Percentiles rank a stretch among this genome's conserved stretches.
These are phyloP conservation scores for Arctium lappa DNA, from an alignment of 129 eudicot species.

Conservation along the genomic window DNA sequence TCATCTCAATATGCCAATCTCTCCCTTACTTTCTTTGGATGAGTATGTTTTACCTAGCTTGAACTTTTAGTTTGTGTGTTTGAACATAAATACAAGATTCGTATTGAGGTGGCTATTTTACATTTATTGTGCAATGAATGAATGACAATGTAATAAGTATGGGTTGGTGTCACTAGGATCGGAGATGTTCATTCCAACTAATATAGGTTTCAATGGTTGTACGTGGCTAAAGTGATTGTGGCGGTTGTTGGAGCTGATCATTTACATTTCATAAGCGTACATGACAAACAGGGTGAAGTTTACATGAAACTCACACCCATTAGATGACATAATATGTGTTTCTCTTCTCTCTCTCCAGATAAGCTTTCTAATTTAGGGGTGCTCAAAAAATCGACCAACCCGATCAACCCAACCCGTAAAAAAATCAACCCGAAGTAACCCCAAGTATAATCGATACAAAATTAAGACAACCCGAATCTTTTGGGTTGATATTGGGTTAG, in stretches of 20 bases:
- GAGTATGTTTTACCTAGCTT: background rate
- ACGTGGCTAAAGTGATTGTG: background rate
- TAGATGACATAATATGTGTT: background rate
- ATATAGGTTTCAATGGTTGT: background rate
- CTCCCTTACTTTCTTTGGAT: background rate
- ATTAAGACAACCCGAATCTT: too few relatives aligned
- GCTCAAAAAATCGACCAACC: too few relatives aligned
- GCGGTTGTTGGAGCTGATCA: background rate
- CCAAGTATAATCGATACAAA: too few relatives aligned
- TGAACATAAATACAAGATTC: background rate
- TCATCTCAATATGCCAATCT: background rate
- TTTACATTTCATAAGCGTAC: background rate
- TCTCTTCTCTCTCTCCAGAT: background rate
- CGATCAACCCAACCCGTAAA: too few relatives aligned
- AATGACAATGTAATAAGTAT: background rate
- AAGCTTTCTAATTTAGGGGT: too few relatives aligned
- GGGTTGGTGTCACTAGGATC: background rate
- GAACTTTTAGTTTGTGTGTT: background rate
- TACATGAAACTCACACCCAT: background rate
- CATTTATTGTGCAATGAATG: background rate
- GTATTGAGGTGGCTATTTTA: too few relatives aligned
- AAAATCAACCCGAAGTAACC: too few relatives aligned
- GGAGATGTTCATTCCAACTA: background rate
- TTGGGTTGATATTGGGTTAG: too few relatives aligned
- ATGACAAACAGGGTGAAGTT: background rate